A percentile compares a stretch with the other conserved stretches of the same genome.
Conservation (phyloP, 805 yeast species). For the Starmerella vaccinii region DNA sequence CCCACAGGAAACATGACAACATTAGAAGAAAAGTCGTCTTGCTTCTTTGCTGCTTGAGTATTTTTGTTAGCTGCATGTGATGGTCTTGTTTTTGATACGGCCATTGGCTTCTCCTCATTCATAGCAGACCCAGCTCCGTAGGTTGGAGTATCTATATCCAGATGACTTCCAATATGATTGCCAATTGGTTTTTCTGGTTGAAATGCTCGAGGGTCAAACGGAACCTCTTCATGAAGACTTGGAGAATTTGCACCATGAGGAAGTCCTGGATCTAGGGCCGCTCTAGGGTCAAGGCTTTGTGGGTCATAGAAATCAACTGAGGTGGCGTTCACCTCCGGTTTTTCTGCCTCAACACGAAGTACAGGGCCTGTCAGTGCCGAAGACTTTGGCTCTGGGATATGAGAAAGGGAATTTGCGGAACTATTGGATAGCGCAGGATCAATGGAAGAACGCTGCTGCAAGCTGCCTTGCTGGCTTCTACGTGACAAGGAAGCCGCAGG, state of each 20-base stretch:
- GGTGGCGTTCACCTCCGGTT: background rate
- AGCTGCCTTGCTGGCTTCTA: background rate
- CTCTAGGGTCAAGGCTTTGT: slow-evolving; percentile 4
- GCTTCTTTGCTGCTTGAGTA: background rate
- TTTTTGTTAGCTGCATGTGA: background rate
- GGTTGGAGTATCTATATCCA: slow-evolving; percentile 10
- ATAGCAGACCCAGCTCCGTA: background rate
- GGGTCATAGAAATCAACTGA: background rate
- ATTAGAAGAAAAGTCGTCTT: background rate
- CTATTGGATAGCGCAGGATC: background rate
- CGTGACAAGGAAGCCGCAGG: slow-evolving; percentile 11
- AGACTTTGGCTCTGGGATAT: background rate
- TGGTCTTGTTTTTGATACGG: background rate
- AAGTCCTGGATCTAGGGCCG: background rate
- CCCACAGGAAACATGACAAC: slow-evolving; percentile 5
- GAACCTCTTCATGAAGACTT: slow-evolving; percentile 21
- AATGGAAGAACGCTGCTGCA: no score
- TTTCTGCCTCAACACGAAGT: no score
- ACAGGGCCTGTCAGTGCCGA: slow-evolving; percentile 18
- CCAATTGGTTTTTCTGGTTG: slow-evolving; percentile 15
- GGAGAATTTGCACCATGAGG: slow-evolving; percentile 13
- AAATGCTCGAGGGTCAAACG: slow-evolving; percentile 22
- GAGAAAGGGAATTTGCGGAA: background rate
- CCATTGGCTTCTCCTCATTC: background rate
- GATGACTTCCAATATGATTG: slow-evolving; percentile 19